A percentile compares a stretch with the other conserved stretches of the same genome.
Conservation (phyloP, 1,284 basidiomycete species). For the Cryptococcus depauperatus region DNA sequence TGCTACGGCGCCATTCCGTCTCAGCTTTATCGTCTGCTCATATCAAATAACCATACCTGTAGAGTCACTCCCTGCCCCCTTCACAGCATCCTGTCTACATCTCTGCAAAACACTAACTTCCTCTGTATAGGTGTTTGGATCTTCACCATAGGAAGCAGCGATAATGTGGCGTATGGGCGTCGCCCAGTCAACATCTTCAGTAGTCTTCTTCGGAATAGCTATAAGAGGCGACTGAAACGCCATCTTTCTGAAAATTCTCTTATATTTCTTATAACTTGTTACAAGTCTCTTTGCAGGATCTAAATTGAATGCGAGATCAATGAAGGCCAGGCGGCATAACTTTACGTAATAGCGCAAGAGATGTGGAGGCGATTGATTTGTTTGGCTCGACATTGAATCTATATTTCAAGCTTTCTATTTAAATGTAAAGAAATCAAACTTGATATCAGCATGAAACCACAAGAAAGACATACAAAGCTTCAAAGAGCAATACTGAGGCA, state of each 20-base stretch:
- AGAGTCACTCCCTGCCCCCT: slow-evolving; percentile 85
- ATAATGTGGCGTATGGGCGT: slow-evolving; percentile 78
- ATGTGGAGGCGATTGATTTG: not conserved
- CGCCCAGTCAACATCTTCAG: slow-evolving; percentile 73
- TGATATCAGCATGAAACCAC: too few relatives aligned
- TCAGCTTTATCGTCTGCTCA: slow-evolving; percentile 9
- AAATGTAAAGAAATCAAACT: too few relatives aligned
- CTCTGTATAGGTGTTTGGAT: slow-evolving; percentile 72
- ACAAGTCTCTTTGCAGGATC: not conserved
- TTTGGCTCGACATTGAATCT: too few relatives aligned
- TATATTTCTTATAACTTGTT: not conserved
- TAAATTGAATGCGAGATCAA: not conserved
- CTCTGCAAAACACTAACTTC: slow-evolving; percentile 79
- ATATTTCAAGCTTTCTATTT: too few relatives aligned
- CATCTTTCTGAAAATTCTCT: too few relatives aligned
- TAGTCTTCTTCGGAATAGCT: slow-evolving; percentile 51
- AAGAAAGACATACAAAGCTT: too few relatives aligned
- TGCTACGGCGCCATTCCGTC: too few relatives aligned
- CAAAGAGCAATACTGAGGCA: too few relatives aligned
- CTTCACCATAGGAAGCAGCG: slow-evolving; percentile 86
- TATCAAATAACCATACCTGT: slow-evolving; percentile 53
- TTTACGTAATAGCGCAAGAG: not conserved
- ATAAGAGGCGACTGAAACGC: slow-evolving; percentile 46
- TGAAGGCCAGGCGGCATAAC: not conserved
- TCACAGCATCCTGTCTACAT: slow-evolving; percentile 88